Evolutionary conservation across 106 monocot genomes (phyloP).

Genomic region (Agapanthus africanus): DNA sequence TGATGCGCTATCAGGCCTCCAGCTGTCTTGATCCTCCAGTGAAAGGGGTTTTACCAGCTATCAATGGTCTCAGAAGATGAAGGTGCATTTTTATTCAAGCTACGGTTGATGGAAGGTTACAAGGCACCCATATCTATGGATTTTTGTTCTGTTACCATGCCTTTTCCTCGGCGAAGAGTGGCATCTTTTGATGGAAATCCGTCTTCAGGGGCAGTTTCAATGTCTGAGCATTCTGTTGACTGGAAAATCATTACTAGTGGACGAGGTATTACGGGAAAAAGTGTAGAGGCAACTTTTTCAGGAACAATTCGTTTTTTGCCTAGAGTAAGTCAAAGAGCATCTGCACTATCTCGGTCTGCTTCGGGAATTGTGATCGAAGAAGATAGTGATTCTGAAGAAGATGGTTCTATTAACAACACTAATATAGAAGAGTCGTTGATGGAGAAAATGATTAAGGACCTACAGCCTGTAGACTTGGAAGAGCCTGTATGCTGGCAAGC

Average conservation of each 20-base stretch:
- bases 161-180: slow-evolving; percentile 74
- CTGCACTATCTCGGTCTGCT: slow-evolving; percentile 29
- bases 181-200: slow-evolving; percentile 86
- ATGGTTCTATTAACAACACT: slow-evolving; percentile 36
- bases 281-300: slow-evolving; percentile 84
- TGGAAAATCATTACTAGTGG: slow-evolving; percentile 89
- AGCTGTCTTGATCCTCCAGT: slow-evolving; percentile 59
- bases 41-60: slow-evolving; percentile 95
- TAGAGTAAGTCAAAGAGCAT: slow-evolving; percentile 22
- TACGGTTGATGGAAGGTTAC: slow-evolving; percentile 91
- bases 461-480: slow-evolving; percentile 68
- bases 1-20: slow-evolving; percentile 72
- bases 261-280: slow-evolving; percentile 71
- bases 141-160: slow-evolving; percentile 78
- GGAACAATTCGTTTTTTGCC: slow-evolving; percentile 82
- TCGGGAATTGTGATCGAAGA: slow-evolving; percentile 37
- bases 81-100: slow-evolving; percentile 92
- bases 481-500: slow-evolving; percentile 99
- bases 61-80: slow-evolving; percentile 97
- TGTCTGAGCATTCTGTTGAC: slow-evolving; percentile 76
- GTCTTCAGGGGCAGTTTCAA: slow-evolving; percentile 71
- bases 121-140: slow-evolving; percentile 81
- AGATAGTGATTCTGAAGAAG: slow-evolving; percentile 72
- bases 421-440: slow-evolving; percentile 70
- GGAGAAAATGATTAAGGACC: slow-evolving; percentile 79